These are phyloP conservation scores for Fusarium tuaranense DNA, from an alignment of 2,329 filamentous ascomycete genomes.

Conservation along the genomic window DNA sequence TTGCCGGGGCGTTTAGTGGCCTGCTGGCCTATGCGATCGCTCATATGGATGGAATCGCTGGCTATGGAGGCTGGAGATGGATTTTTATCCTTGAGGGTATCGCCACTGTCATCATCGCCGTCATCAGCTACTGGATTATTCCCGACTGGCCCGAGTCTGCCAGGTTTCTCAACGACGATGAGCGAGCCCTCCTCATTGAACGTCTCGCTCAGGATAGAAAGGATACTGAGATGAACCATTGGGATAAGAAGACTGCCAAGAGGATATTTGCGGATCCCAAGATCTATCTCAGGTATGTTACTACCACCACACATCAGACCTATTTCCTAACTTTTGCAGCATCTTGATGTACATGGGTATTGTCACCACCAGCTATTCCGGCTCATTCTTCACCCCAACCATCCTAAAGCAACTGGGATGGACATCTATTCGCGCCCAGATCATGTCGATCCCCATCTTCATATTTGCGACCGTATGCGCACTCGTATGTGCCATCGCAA, in stretches of 20 bases:
- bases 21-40: neutral
- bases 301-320: neutral
- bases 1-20: neutral
- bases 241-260: conserved; percentile 8
- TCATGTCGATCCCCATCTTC: conserved; percentile 10
- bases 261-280: neutral
- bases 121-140: neutral
- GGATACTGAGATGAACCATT: conserved; percentile 20
- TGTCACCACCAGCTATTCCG: conserved; percentile 1
- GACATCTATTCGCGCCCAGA: conserved; percentile 1
- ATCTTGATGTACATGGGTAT: conserved; percentile 6
- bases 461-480: neutral
- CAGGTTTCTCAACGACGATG: conserved; percentile 1
- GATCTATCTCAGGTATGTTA: conserved; percentile 4
- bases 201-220: conserved; percentile 18
- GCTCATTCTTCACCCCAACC: conserved; percentile 5
- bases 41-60: neutral
- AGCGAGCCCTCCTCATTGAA: neutral
- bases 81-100: neutral
- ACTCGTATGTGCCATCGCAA: neutral
- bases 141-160: conserved; percentile 8
- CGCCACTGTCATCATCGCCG: neutral
- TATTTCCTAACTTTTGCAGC: neutral
- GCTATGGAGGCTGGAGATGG: neutral
- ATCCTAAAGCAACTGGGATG: neutral